Evolutionary conservation across 192 early-diverging fungal species (phyloP), one percentile per base, ranked within the genome.

Genomic region (Allomyces javanicus): DNA sequence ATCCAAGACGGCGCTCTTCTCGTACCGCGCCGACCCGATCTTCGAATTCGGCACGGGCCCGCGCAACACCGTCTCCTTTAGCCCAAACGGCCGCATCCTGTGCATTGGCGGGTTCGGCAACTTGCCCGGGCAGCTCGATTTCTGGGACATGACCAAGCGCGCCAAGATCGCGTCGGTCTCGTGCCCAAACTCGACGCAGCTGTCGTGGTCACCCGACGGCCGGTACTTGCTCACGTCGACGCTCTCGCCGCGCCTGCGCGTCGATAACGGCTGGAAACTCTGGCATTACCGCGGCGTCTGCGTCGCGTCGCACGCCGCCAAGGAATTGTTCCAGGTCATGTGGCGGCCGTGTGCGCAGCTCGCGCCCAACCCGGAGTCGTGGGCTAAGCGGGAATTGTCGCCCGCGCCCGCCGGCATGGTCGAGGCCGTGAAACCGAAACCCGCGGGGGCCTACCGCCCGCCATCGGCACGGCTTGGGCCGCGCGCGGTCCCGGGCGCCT

Each of bases 61-160:
- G 26, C 87, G 96, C 65, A 99, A 99, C 77, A 83, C 79, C 63
- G 89, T 93, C 66, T 81, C 78, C 67, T 97, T 86, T 82, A 92
- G 85, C 67, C 88, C 92, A 40, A 88, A 94, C 66, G 94, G 96
- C 68, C 82, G 93, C 33, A 76, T 92, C 23, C 75, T 96, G 50
- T 87, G 81, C 68, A 81, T 96, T 67, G 96, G 86, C 24, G 96
- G 96, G 58, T 96, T 99, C 69, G 96, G 96, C 27, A 99, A 96
- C 76, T 78, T 99, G 72, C 83, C 88, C 17, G 94, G 96, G 33
- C 88, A 88, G 26, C 77, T 96, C 68, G 93, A 94, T 69, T 76
- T 98, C 64, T 98, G 90, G 89, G 96, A 99, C 75, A 83, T 89
- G 70, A 85, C 85, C 68, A 83, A 81, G 9, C 81, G 92, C 63